phyloP scores from a whole-genome alignment of 176 grass and related monocot genomes.

The Oryza australiensis region DNA sequence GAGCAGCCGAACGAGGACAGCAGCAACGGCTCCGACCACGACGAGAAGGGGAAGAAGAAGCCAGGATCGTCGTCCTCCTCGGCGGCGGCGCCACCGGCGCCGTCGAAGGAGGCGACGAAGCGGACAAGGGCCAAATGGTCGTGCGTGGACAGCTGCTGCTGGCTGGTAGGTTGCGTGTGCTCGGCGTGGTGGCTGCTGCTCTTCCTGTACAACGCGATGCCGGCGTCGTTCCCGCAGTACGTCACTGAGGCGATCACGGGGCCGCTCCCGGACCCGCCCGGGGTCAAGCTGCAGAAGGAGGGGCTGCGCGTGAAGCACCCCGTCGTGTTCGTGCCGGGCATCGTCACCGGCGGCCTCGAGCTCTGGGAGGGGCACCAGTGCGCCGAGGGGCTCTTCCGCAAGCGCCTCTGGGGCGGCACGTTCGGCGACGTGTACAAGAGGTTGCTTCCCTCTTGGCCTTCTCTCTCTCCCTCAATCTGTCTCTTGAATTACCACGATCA shows the following conservation, averaged over 20 bases:
- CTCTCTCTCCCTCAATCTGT: not conserved
- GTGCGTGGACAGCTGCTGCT: constrained; percentile 89
- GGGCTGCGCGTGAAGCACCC: constrained; percentile 80
- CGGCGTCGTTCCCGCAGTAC: constrained; percentile 91
- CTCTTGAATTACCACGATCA: not conserved
- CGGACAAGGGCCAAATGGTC: constrained; percentile 58
- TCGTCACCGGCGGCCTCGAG: constrained; percentile 94
- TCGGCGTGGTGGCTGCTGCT: constrained; percentile 89
- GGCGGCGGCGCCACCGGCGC: not conserved
- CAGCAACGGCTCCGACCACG: constrained; percentile 39
- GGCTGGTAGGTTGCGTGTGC: constrained; percentile 88
- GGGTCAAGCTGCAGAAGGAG: constrained; percentile 92
- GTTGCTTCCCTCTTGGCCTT: constrained; percentile 35
- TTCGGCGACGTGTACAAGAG: constrained; percentile 98
- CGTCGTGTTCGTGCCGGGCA: constrained; percentile 96
- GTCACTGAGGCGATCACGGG: constrained; percentile 96
- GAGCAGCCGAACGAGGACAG: constrained; percentile 39
- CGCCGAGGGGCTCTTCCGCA: constrained; percentile 91
- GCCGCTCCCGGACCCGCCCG: constrained; percentile 81
- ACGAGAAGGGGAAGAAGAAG: constrained; percentile 32
- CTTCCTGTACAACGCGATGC: constrained; percentile 98
- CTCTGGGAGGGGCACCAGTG: constrained; percentile 98
- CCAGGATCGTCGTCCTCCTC: constrained; percentile 4
- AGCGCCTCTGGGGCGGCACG: constrained; percentile 91
- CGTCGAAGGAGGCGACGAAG: constrained; percentile 36